These are phyloP conservation scores for Nicotiana paniculata DNA, from an alignment of 257 asterid species.

Conservation along the genomic window DNA sequence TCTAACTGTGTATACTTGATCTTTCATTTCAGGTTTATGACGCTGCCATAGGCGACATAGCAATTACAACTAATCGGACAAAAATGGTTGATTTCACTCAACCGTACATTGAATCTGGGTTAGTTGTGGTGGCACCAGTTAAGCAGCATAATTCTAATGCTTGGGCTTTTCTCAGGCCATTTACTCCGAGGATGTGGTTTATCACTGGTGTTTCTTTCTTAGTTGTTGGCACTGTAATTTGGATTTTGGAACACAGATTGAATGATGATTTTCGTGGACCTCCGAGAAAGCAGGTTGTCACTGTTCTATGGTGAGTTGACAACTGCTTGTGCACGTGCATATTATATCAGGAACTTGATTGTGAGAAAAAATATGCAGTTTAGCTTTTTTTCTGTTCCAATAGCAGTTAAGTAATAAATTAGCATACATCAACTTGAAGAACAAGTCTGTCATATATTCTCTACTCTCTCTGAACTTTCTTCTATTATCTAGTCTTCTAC, in stretches of 20 bases:
- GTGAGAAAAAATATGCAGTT: neutral
- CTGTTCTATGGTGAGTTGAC: constrained; percentile 43
- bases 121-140: constrained; percentile 48
- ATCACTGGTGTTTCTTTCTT: constrained; percentile 37
- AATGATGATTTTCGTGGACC: constrained; percentile 60
- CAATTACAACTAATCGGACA: constrained; percentile 48
- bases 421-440: neutral
- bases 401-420: neutral
- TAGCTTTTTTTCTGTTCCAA: neutral
- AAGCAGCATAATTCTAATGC: constrained; percentile 32
- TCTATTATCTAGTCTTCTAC: neutral
- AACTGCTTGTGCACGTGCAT: neutral
- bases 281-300: constrained; percentile 43
- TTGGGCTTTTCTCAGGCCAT: constrained; percentile 51
- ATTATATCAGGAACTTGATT: neutral
- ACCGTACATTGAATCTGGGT: constrained; percentile 57
- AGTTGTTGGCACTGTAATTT: constrained; percentile 39
- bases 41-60: constrained; percentile 58
- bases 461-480: neutral
- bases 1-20: constrained; percentile 2
- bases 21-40: constrained; percentile 33
- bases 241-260: constrained; percentile 51
- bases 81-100: constrained; percentile 57
- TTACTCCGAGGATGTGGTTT: constrained; percentile 43
- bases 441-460: neutral